Evolutionary conservation across 2,329 filamentous ascomycete genomes (phyloP).

Genomic region (Diaporthe sp.): DNA sequence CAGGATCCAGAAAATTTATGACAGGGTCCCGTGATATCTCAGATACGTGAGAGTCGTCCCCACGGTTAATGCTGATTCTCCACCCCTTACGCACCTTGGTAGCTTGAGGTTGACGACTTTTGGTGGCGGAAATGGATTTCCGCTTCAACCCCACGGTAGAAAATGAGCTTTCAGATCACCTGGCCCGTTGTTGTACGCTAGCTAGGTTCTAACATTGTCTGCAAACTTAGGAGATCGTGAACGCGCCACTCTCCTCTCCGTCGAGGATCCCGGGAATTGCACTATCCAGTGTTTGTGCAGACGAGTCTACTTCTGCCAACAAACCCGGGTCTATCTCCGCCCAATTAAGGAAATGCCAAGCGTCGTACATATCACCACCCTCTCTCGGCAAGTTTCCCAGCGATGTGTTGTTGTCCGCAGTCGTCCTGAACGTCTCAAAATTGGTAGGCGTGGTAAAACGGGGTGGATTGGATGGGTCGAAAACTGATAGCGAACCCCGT

Average conservation of each 20-base stretch:
- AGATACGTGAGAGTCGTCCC: not conserved
- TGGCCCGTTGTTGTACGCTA: rapidly evolving
- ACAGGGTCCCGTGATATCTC: too few relatives aligned
- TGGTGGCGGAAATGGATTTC: not conserved
- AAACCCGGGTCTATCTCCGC: not conserved
- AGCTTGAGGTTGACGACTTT: too few relatives aligned
- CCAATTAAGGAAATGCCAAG: constrained; percentile 19
- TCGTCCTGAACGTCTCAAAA: not conserved
- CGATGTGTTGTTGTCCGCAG: not conserved
- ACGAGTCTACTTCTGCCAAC: not conserved
- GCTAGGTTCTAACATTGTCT: rapidly evolving
- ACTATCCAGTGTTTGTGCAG: not conserved
- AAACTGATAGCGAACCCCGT: not conserved
- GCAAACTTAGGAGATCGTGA: not conserved
- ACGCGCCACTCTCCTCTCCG: not conserved
- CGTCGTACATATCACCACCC: not conserved
- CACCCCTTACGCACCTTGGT: too few relatives aligned
- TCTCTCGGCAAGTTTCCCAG: not conserved
- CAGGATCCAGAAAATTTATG: too few relatives aligned
- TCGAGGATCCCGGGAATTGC: not conserved
- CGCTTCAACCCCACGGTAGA: not conserved
- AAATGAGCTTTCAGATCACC: not conserved
- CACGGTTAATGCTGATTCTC: too few relatives aligned
- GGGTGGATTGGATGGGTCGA: not conserved
- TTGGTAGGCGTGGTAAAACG: not conserved